Base-by-base conservation (phyloP, 768 basidiomycete species). In the Mycena albidolilacea region DNA sequence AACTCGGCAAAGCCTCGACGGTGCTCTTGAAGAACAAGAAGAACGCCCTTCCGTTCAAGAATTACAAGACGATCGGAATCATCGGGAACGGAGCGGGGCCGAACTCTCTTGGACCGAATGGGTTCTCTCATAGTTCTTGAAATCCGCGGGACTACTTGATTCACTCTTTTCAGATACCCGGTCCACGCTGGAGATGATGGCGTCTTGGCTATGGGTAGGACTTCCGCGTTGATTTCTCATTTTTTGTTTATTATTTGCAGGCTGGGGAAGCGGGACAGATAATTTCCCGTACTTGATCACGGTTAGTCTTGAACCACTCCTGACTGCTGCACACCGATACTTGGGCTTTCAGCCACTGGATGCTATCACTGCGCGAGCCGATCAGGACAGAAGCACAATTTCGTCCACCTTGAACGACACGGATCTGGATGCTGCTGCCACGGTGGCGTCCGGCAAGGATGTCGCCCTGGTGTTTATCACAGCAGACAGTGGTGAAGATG, bases 61-160 rank as follows among this genome's bases (percentile, higher is more conserved):
- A 66, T 3, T 57, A 55, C 21, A 64, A 64, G 37, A 72, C 52
- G 12, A 86, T 93, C 48, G 89, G 84, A 0, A 81, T 93, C n/a
- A 85, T 92, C 61, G 92, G 92, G 9, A 86, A 81, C 72, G 91
- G 89, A 46, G 89, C 91, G 15, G 89, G 87, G 11, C 84, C 90
- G 3, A 84, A 86, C 58, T 81, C 86, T 1, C 77, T 79, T 30
- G 91, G 92, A 14, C 86, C 89, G 0, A 93, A 93, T 76, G 88
- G 86, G 81, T 90, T 63, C 35, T 12, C 21, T 35, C 17, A 37
- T 35, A 48, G 11, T 48, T 48, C 46, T 15, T 6, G 46, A 48
- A 15, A 48, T 14, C 46, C 46, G 7, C 46, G 46, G 46, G 14
- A 48, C 46, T 48, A 19, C 12, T 48, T 48, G 41, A 43, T 48